These are phyloP conservation scores for Diutina neorugosa DNA, from an alignment of 1,139 yeast genomes.

Conservation along the genomic window DNA sequence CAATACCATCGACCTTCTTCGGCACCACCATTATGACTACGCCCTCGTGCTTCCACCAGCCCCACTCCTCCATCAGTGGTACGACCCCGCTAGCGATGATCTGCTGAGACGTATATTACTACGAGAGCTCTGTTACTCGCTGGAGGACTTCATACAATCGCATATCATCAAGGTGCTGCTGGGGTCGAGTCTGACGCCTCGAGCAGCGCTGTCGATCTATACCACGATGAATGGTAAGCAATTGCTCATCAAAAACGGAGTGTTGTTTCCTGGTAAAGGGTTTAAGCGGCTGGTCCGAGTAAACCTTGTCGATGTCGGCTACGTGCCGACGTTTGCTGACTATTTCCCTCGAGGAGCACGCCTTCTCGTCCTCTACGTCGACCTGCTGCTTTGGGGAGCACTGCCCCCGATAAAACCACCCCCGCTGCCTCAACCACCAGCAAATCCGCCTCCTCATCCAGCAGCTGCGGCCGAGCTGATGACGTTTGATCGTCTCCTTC, in stretches of 20 bases:
- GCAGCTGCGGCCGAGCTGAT: neutral
- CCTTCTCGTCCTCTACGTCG: conserved; percentile 42
- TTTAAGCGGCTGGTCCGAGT: conserved; percentile 37
- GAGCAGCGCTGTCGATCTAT: conserved; percentile 30
- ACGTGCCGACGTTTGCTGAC: conserved; percentile 32
- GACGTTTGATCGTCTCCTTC: conserved; percentile 22
- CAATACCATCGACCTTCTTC: conserved; percentile 30
- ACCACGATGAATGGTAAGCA: conserved; percentile 51
- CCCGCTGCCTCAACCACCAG: neutral
- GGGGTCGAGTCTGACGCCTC: conserved; percentile 29
- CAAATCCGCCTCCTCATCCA: neutral
- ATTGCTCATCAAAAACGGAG: conserved; percentile 43
- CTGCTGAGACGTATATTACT: conserved; percentile 11
- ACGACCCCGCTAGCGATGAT: conserved; percentile 26
- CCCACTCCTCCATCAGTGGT: conserved; percentile 33
- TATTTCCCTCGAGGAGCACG: conserved; percentile 37
- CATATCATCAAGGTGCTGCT: conserved; percentile 44
- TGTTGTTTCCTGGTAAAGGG: conserved; percentile 44
- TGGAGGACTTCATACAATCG: conserved; percentile 56
- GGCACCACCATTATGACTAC: conserved; percentile 31
- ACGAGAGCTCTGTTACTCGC: conserved; percentile 42
- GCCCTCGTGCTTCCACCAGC: conserved; percentile 55
- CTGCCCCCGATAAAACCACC: neutral
- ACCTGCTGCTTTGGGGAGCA: conserved; percentile 28
- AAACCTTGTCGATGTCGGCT: conserved; percentile 29